Percentiles rank a stretch among this genome's conserved stretches.
Conservation (phyloP, 352 stramenopile species). For the Globisporangium cylindrosporum region DNA sequence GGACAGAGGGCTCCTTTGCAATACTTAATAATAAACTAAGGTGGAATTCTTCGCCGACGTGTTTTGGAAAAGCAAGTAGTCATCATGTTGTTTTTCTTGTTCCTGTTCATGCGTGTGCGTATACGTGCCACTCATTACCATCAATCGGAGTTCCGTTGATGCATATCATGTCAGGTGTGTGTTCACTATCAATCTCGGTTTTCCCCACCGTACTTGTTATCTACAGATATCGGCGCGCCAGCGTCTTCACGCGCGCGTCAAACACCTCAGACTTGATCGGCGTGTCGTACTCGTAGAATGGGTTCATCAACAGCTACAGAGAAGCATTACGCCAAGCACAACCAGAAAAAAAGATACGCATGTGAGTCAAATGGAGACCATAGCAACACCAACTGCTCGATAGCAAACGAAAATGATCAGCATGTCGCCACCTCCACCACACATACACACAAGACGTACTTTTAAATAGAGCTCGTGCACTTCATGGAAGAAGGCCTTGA, state of each 20-base stretch:
- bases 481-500: constrained; percentile 96
- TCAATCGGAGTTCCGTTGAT: too few relatives aligned
- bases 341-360: constrained; percentile 11
- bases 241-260: constrained; percentile 87
- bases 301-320: constrained; percentile 92
- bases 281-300: constrained; percentile 95
- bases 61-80: constrained; percentile 15
- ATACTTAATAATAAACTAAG: constrained; percentile 31
- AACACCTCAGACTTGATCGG: constrained; percentile 93
- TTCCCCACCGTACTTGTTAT: not conserved
- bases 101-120: not conserved
- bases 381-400: not conserved
- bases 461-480: constrained; percentile 98
- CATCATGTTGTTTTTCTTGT: constrained; percentile 14
- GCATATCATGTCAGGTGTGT: too few relatives aligned
- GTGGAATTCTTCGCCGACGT: constrained; percentile 21
- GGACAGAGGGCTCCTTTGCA: constrained; percentile 54
- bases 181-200: too few relatives aligned
- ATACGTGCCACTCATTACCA: too few relatives aligned
- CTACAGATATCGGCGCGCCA: constrained; percentile 88
- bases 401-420: not conserved
- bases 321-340: not conserved
- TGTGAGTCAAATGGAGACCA: constrained; percentile 1
- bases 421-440: not conserved
- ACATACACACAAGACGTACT: constrained; percentile 39